Percentiles rank a stretch among this genome's conserved stretches.
Conservation (phyloP, 1,284 basidiomycete species). For the Stygiomarasmius scandens region DNA sequence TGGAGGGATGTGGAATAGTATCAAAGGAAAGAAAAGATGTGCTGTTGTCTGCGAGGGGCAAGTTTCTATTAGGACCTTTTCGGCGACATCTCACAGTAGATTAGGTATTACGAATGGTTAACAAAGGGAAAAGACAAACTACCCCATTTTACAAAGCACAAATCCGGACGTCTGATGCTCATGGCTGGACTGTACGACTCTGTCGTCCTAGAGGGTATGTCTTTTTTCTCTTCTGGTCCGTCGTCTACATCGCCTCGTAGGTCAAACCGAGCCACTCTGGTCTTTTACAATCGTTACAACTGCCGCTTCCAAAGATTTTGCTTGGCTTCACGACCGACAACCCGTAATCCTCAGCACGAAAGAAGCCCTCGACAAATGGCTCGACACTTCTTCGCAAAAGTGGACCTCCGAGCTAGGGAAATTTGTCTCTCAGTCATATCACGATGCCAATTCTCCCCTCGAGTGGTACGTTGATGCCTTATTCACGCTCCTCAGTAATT, state of each 20-base stretch:
- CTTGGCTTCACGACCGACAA: constrained; percentile 91
- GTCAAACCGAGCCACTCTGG: constrained; percentile 63
- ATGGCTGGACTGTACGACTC: constrained; percentile 89
- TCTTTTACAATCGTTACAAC: constrained; percentile 94
- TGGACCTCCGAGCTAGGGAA: constrained; percentile 67
- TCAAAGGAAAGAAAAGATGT: constrained; percentile 81
- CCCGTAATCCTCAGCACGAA: constrained; percentile 79
- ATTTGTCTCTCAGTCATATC: constrained; percentile 66
- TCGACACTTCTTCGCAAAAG: constrained; percentile 68
- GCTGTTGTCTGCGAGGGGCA: constrained; percentile 81
- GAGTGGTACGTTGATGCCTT: constrained; percentile 59
- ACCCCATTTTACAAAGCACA: constrained; percentile 80
- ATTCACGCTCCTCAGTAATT: neutral
- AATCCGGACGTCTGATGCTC: constrained; percentile 71
- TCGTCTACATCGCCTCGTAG: constrained; percentile 32
- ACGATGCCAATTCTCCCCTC: constrained; percentile 54
- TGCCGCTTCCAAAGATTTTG: constrained; percentile 63
- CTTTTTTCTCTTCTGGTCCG: constrained; percentile 15
- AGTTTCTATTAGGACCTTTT: constrained; percentile 20
- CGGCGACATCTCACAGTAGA: neutral
- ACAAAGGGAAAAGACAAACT: constrained; percentile 78
- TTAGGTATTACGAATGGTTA: constrained; percentile 91
- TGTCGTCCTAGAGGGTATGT: constrained; percentile 62
- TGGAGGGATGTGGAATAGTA: constrained; percentile 78
- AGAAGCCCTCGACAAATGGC: constrained; percentile 73